These are phyloP conservation scores for Xerocomus spinulosus DNA, from an alignment of 768 basidiomycete genomes.

Conservation along the genomic window DNA sequence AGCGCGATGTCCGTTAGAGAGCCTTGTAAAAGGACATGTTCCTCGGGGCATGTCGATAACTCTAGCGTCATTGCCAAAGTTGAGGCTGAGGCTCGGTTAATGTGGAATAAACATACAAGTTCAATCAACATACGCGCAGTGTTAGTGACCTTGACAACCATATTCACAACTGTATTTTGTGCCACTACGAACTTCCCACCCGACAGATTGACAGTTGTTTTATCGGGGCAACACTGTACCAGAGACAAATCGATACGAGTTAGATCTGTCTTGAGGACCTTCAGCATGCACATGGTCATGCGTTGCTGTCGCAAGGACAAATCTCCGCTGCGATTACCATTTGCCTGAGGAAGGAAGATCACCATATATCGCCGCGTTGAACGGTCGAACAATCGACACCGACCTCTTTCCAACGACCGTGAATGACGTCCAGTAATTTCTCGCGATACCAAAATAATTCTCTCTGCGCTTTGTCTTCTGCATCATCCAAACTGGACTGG, in stretches of 20 bases:
- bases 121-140: slow-evolving; percentile 51
- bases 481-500: slow-evolving; percentile 56
- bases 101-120: neutral
- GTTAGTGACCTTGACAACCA: slow-evolving; percentile 58
- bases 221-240: slow-evolving; percentile 25
- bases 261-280: slow-evolving; percentile 65
- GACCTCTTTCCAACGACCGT: slow-evolving; percentile 85
- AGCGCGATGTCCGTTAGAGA: slow-evolving; percentile 55
- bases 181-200: slow-evolving; percentile 45
- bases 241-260: slow-evolving; percentile 58
- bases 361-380: neutral
- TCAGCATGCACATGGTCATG: slow-evolving; percentile 76
- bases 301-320: slow-evolving; percentile 75
- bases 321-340: slow-evolving; percentile 70
- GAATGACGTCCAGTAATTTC: slow-evolving; percentile 65
- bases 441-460: slow-evolving; percentile 98
- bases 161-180: slow-evolving; percentile 59
- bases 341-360: slow-evolving; percentile 52
- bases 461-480: slow-evolving; percentile 59
- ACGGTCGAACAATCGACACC: neutral
- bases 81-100: slow-evolving; percentile 38
- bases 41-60: slow-evolving; percentile 51
- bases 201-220: slow-evolving; percentile 12
- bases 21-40: slow-evolving; percentile 70
- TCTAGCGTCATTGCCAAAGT: slow-evolving; percentile 51